phyloP scores from a whole-genome alignment of 352 stramenopile genomes.

The Sclerospora graminicola region DNA sequence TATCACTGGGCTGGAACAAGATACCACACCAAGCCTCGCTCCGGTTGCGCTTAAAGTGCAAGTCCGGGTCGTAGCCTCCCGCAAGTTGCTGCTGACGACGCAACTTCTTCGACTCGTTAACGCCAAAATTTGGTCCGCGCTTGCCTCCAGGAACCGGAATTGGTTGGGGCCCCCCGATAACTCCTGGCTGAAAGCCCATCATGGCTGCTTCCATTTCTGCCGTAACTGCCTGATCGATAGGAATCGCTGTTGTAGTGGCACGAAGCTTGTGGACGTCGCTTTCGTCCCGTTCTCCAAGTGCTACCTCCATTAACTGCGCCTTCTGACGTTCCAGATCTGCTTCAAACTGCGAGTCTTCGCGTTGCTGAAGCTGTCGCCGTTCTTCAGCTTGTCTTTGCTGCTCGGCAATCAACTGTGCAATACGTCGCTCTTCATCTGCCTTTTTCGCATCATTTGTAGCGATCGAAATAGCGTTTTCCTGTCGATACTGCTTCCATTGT shows the following conservation, averaged over 20 bases:
- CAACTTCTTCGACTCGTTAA: constrained; percentile 73
- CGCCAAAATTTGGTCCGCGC: constrained; percentile 59
- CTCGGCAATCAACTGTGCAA: constrained; percentile 73
- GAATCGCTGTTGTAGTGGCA: constrained; percentile 67
- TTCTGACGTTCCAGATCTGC: constrained; percentile 72
- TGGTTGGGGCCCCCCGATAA: constrained; percentile 60
- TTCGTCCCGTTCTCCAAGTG: constrained; percentile 72
- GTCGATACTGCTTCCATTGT: constrained; percentile 81
- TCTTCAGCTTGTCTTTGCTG: constrained; percentile 74
- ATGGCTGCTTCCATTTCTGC: constrained; percentile 84
- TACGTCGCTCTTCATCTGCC: constrained; percentile 79
- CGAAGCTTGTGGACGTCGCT: constrained; percentile 63
- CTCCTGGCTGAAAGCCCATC: constrained; percentile 79
- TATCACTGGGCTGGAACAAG: constrained; percentile 52
- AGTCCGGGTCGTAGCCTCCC: constrained; percentile 65
- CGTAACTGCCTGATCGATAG: constrained; percentile 80
- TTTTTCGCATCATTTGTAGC: constrained; percentile 81
- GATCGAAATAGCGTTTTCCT: constrained; percentile 74
- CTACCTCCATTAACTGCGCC: constrained; percentile 79
- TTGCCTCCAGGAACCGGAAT: constrained; percentile 74
- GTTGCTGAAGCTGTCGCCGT: constrained; percentile 60
- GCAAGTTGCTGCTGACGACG: constrained; percentile 70
- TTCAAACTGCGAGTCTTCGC: constrained; percentile 74
- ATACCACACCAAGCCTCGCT: constrained; percentile 70
- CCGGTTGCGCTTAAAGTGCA: constrained; percentile 73